Percentiles rank a stretch among this genome's conserved stretches.
Evolutionary conservation across 2,329 filamentous ascomycete genomes (phyloP).

Genomic region (Fusarium sp.): DNA sequence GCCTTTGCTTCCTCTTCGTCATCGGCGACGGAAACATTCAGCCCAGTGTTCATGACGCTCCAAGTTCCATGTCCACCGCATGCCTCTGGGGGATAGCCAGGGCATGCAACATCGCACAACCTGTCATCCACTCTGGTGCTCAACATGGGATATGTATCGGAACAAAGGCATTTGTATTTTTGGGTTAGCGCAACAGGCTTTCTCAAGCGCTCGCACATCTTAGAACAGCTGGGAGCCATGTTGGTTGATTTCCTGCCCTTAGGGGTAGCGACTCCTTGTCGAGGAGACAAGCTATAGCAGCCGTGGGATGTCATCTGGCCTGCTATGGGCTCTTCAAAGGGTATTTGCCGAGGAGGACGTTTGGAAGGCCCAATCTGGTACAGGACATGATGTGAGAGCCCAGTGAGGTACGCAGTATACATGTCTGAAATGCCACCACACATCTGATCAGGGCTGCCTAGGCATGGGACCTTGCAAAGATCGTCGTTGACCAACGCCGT

Average conservation of each 20-base stretch:
- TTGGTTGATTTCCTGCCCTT: background rate
- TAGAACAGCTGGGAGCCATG: background rate
- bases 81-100: background rate
- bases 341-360: background rate
- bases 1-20: background rate
- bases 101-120: background rate
- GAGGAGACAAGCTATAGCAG: constrained; percentile 1
- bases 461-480: background rate
- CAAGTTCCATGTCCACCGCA: background rate
- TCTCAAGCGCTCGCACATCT: background rate
- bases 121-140: background rate
- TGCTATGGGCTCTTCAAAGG: background rate
- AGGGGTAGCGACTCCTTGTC: too few species aligned
- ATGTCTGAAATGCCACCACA: constrained; percentile 5
- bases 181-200: background rate
- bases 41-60: background rate
- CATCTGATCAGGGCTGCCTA: background rate
- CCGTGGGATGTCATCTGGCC: background rate
- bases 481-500: rapidly evolving
- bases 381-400: background rate
- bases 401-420: background rate
- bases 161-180: background rate
- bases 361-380: background rate
- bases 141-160: constrained; percentile 4
- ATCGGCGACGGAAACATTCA: background rate